Percentiles rank a stretch among this genome's conserved stretches.
These are phyloP conservation scores for Vaccinium myrtillus DNA, from an alignment of 148 eudicot genomes.

Conservation along the genomic window DNA sequence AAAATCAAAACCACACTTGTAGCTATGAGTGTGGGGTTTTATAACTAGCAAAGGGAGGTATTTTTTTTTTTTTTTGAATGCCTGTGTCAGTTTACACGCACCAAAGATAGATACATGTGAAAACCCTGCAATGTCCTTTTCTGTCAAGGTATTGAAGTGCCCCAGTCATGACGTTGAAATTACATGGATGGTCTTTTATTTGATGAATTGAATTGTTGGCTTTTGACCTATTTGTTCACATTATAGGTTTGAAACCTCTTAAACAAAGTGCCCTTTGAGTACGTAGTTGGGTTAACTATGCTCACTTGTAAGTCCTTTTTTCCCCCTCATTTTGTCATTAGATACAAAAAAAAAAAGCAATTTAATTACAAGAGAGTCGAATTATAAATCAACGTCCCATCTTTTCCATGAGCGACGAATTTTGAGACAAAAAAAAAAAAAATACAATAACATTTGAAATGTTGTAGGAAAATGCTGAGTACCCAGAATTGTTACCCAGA, in stretches of 20 bases:
- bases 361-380: not conserved
- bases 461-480: no score
- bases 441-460: not conserved
- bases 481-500: no score
- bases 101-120: no score
- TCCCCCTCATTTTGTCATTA: not conserved
- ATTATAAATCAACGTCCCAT: not conserved
- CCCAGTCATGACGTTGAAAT: not conserved
- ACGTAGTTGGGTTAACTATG: not conserved
- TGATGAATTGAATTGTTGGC: constrained; percentile 10
- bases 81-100: not conserved
- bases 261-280: not conserved
- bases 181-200: not conserved
- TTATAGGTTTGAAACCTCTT: not conserved
- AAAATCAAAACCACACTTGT: constrained; percentile 16
- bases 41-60: not conserved
- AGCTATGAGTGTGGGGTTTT: not conserved
- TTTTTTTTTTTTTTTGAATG: not conserved
- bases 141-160: not conserved
- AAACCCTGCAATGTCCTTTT: no score
- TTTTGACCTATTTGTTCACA: not conserved
- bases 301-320: not conserved
- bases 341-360: not conserved
- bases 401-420: not conserved
- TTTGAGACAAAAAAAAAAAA: not conserved